phyloP scores from a whole-genome alignment of 768 basidiomycete genomes.

The Suillus discolor region DNA sequence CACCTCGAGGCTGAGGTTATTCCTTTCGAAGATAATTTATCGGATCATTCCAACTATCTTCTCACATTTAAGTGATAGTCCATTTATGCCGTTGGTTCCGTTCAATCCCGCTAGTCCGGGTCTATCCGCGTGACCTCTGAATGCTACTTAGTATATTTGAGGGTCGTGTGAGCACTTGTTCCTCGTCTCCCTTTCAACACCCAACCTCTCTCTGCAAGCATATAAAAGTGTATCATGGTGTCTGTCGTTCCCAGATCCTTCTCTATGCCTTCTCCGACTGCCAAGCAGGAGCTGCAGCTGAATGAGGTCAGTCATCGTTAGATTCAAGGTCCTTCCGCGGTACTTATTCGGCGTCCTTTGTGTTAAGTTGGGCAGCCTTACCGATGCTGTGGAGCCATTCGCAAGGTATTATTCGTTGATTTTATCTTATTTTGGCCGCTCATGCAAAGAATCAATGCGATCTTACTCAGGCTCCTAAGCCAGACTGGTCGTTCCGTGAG shows the following conservation, averaged over 20 bases:
- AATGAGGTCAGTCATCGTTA: slow-evolving; percentile 38
- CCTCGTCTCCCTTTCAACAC: slow-evolving; percentile 1
- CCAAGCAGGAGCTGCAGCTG: slow-evolving; percentile 30
- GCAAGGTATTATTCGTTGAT: slow-evolving; percentile 44
- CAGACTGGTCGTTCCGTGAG: slow-evolving; percentile 52
- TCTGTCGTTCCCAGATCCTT: slow-evolving; percentile 28
- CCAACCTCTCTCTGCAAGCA: slow-evolving; percentile 17
- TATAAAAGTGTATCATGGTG: slow-evolving; percentile 28
- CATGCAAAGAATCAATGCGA: slow-evolving; percentile 8
- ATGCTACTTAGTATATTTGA: slow-evolving; percentile 7
- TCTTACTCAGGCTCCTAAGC: slow-evolving; percentile 45
- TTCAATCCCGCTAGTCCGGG: slow-evolving; percentile 18
- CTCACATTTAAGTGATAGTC: not conserved
- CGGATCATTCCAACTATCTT: slow-evolving; percentile 3
- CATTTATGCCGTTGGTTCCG: slow-evolving; percentile 12
- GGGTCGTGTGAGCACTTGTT: slow-evolving; percentile 18
- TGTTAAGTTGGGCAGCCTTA: slow-evolving; percentile 51
- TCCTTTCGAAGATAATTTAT: not conserved
- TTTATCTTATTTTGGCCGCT: slow-evolving; percentile 2
- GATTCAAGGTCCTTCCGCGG: slow-evolving; percentile 8
- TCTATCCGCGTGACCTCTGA: slow-evolving; percentile 18
- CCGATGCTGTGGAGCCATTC: slow-evolving; percentile 63
- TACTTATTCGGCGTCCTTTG: slow-evolving; percentile 7
- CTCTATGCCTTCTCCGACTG: slow-evolving; percentile 8
- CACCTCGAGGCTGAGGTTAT: slow-evolving; percentile 5